phyloP scores from a whole-genome alignment of 2,329 filamentous ascomycete genomes.

The Colletotrichum sp. region DNA sequence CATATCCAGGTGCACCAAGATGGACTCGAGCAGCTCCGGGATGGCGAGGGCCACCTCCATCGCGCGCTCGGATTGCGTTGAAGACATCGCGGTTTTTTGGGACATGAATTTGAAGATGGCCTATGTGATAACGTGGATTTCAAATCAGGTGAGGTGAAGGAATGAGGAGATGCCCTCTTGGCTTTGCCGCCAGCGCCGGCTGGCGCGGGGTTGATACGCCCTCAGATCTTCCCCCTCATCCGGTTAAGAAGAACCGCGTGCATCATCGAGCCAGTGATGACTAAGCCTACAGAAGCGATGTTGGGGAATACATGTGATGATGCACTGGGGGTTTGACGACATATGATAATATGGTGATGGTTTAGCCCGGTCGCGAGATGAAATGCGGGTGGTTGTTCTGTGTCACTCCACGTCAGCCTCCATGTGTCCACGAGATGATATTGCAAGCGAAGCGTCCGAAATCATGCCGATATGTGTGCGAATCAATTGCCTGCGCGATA shows the following conservation, averaged over 20 bases:
- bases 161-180: conserved; percentile 3
- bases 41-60: conserved; percentile 13
- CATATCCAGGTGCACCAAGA: conserved; percentile 29
- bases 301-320: not conserved
- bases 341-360: not conserved
- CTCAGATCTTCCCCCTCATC: conserved; percentile 6
- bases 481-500: not conserved
- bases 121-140: not conserved
- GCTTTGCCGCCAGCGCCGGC: not conserved
- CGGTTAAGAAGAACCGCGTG: conserved; percentile 5
- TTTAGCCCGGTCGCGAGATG: not conserved
- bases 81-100: not conserved
- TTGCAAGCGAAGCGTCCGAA: not conserved
- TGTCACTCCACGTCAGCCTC: not conserved
- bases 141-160: not conserved
- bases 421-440: not conserved
- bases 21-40: conserved; percentile 31
- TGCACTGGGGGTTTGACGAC: not conserved
- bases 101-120: not conserved
- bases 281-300: not conserved
- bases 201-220: conserved; percentile 12
- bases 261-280: conserved; percentile 4
- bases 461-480: not conserved
- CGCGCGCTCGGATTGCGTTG: not conserved
- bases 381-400: not conserved